Evolutionary conservation across 345 rosid genomes (phyloP), one percentile per base, ranked within the genome.

Genomic region (Bruguiera sexangula): DNA sequence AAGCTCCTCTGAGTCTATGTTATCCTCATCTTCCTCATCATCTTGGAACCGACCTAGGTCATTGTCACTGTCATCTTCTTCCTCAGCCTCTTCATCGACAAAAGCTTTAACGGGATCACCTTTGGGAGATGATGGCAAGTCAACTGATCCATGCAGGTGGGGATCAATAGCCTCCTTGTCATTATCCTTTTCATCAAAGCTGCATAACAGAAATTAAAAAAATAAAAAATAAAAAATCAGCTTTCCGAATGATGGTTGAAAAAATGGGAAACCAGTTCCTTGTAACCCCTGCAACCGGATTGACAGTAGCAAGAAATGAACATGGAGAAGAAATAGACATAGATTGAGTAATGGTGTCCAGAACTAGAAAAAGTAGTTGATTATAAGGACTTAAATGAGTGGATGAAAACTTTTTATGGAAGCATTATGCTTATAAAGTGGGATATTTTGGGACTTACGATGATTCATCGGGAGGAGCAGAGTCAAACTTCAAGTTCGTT

Each of bases 61-160:
- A 76, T 89, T 85, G 76, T 95, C 99, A 62, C 98, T 92, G 79
- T 92, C 94, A 84, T 88, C 96, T 80, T 90, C 96, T 78, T 92
- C 99, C 79, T 86, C 96, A 62, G 98, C 97, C 77, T 86, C 94
- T 62, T 90, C 98, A 58, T 95, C 98, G 67, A 95, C 79, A 79
- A 90, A 95, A 69, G 86, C 85, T 83, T 85, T 92, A 61, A 85
- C 89, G 37, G 89, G 93, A 82, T 90, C 93, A 31, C 86, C 96
- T 74, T 60, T 77, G 46, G 83, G 79, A 78, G 88, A 72, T 26
- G 72, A 76, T 72, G 83, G 62, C 65, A 66, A 50, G 36, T 68
- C 85, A 71, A 32, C 78, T 20, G 76, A 74, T 65, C 66, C 82
- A 11, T 55, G 80, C 54, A 66, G 69, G 63, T 62, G 74, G 51